Evolutionary conservation across 2,329 filamentous ascomycete species (phyloP).

Genomic region (Penicillium sp.): DNA sequence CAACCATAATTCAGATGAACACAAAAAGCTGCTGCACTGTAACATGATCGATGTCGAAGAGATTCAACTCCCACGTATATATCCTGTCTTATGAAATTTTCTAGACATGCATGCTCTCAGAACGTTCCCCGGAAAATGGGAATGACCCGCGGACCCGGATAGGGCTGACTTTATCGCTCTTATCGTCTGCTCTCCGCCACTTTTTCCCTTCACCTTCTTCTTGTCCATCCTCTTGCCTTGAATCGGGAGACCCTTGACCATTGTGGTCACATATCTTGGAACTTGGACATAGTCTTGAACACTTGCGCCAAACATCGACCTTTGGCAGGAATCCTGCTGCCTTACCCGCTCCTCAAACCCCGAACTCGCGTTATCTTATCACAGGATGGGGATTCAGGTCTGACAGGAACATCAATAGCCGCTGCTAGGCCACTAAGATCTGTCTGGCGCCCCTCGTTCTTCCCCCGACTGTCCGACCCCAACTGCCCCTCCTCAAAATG

Average conservation of each 20-base stretch:
- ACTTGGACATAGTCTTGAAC: not conserved
- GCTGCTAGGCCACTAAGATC: slow-evolving; percentile 6
- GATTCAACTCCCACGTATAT: no score
- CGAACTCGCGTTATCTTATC: slow-evolving; percentile 16
- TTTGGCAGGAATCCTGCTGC: slow-evolving; percentile 33
- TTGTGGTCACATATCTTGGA: not conserved
- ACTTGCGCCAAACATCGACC: slow-evolving; percentile 3
- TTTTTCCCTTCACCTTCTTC: not conserved
- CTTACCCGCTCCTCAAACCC: slow-evolving; percentile 18
- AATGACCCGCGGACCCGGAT: not conserved
- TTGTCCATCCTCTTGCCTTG: not conserved
- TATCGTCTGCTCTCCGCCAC: not conserved
- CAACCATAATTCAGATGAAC: no score
- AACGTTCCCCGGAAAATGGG: not conserved
- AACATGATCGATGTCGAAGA: no score
- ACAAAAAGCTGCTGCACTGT: no score
- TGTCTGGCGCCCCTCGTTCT: not conserved
- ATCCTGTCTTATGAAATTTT: no score
- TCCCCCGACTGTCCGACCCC: not conserved
- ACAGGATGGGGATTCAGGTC: slow-evolving; percentile 16
- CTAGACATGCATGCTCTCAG: no score
- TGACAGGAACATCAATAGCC: slow-evolving; percentile 15
- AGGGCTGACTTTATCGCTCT: not conserved
- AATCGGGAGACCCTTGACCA: not conserved
- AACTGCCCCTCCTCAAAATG: slow-evolving; percentile 23